Conservation (phyloP, 805 yeast genomes). For the Starmerella etchellsii region DNA sequence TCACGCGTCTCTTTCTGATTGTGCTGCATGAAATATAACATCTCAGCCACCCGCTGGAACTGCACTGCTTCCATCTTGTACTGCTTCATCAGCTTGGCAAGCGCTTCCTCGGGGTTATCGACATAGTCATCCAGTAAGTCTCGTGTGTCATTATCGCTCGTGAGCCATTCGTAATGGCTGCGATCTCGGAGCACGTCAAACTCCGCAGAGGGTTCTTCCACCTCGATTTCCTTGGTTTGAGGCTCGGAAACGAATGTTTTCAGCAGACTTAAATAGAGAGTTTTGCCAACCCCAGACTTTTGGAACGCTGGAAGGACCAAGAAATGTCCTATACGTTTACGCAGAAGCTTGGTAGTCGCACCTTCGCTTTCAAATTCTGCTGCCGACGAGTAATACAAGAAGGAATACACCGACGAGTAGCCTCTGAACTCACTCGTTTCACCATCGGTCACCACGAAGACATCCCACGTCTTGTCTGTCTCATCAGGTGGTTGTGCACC, state of each 20-base stretch:
- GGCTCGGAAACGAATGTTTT: conserved; percentile 43
- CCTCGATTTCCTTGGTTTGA: conserved; percentile 55
- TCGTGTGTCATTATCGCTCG: conserved; percentile 15
- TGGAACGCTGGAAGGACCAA: conserved; percentile 77
- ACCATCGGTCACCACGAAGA: conserved; percentile 42
- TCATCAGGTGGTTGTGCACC: conserved; percentile 84
- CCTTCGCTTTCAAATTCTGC: conserved; percentile 30
- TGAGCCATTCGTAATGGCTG: conserved; percentile 49
- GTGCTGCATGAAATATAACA: conserved; percentile 41
- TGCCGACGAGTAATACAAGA: conserved; percentile 59
- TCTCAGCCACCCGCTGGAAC: conserved; percentile 62
- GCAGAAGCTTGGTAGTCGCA: conserved; percentile 22
- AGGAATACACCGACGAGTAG: conserved; percentile 69
- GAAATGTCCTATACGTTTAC: conserved; percentile 80
- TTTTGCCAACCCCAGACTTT: conserved; percentile 51
- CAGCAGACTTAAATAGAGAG: conserved; percentile 45
- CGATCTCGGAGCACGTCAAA: conserved; percentile 87
- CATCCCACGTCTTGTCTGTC: conserved; percentile 66
- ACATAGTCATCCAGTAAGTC: conserved; percentile 13
- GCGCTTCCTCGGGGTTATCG: conserved; percentile 29
- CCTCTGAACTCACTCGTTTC: conserved; percentile 47
- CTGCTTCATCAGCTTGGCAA: conserved; percentile 27
- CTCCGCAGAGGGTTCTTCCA: conserved; percentile 88
- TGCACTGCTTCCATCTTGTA: conserved; percentile 67
- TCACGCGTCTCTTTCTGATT: conserved; percentile 20